These are phyloP conservation scores for Fusarium sp. DNA, from an alignment of 2,329 filamentous ascomycete genomes.

Conservation along the genomic window DNA sequence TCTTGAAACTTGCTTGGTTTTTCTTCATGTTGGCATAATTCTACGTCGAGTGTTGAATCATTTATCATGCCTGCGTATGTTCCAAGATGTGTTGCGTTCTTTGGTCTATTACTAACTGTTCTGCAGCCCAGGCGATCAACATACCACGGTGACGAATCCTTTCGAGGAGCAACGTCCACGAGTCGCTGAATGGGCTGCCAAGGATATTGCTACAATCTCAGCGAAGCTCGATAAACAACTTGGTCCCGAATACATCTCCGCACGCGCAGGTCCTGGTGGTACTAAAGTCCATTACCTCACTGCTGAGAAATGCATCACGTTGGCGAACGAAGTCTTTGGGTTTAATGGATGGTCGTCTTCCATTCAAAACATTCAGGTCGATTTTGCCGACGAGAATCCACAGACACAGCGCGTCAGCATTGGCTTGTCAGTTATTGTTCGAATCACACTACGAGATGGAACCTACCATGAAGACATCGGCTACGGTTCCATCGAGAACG, in stretches of 20 bases:
- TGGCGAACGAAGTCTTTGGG: slow-evolving; percentile 94
- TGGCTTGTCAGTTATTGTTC: slow-evolving; percentile 88
- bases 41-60: slow-evolving; percentile 8
- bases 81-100: slow-evolving; percentile 20
- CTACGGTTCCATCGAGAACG: slow-evolving; percentile 96
- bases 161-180: slow-evolving; percentile 79
- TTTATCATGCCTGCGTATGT: slow-evolving; percentile 60
- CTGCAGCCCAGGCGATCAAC: slow-evolving; percentile 75
- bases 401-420: slow-evolving; percentile 83
- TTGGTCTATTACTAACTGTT: slow-evolving; percentile 31
- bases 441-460: slow-evolving; percentile 90
- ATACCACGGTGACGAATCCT: slow-evolving; percentile 73
- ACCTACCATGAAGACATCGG: slow-evolving; percentile 99
- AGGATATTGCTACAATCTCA: slow-evolving; percentile 89
- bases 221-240: slow-evolving; percentile 90
- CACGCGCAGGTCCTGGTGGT: slow-evolving; percentile 83
- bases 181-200: slow-evolving; percentile 85
- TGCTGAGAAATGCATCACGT: slow-evolving; percentile 95
- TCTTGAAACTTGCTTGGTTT: slow-evolving; percentile 5
- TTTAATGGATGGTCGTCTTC: slow-evolving; percentile 98
- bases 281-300: slow-evolving; percentile 92
- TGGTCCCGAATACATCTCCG: slow-evolving; percentile 94
- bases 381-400: slow-evolving; percentile 91
- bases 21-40: slow-evolving; percentile 44
- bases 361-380: slow-evolving; percentile 94